Base-by-base conservation (phyloP, 192 early-diverging fungal species). In the Rhizophagus prolifer region DNA sequence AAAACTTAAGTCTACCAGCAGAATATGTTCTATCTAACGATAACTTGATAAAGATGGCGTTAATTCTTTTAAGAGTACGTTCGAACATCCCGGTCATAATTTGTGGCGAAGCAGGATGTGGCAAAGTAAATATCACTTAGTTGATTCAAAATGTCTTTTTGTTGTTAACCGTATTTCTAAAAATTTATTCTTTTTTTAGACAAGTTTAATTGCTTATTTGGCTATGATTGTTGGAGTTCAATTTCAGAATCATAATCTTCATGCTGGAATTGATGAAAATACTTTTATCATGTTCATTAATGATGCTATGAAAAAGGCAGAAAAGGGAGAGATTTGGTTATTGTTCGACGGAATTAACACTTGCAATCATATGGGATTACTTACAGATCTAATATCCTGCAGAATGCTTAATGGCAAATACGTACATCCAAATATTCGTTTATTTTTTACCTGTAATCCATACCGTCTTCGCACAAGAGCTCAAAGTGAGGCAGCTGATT, bases 11-110 rank as follows among this genome's bases (percentile, higher is more conserved):
- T 19, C 50, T 62, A 21, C 19, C 47, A 5, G 47, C 47, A 5
- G 47, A 50, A 50, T 50, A 50, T 50, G 14, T 4, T 1, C 4
- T 50, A 50, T 19, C 47, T n/a, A 61, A n/a, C 0, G 72, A 74
- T 10, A 74, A 74, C 19, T 31, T 74, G n/a, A 54, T 74, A 34
- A 74, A 74, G 28, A 74, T 74, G 72, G 72, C 72, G 2, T 34
- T 74, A n/a, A 74, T 74, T 62, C 30, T 50, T 50, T 16, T 16
- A 16, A 14, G 47, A 50, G 47, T 19, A 50, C 47, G 16, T 19
- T 1, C 47, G 16, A 74, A 62, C 23, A 19, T 74, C 26, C 72
- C 72, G 26, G 62, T 74, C 19, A n/a, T 74, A 14, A 14, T 74
- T 62, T 74, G 72, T 25, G 72, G 72, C n/a, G 72, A 50, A 50